These are phyloP conservation scores for Nakazawaea wickerhamii DNA, from an alignment of 805 yeast genomes.

Conservation along the genomic window DNA sequence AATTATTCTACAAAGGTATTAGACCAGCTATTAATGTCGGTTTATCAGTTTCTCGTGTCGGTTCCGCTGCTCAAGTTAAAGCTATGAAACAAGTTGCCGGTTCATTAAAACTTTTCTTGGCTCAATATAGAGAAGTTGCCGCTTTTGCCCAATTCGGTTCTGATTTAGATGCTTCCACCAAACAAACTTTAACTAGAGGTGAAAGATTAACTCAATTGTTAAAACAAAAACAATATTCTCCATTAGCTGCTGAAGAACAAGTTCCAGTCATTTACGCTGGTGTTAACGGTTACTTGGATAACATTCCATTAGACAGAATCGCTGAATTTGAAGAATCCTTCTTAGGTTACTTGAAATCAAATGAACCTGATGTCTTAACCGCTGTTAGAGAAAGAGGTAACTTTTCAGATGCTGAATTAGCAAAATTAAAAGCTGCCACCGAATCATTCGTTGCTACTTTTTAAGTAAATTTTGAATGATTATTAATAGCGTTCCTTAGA, in stretches of 20 bases:
- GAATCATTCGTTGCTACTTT: conserved; percentile 91
- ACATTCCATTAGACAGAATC: conserved; percentile 76
- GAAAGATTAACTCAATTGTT: conserved; percentile 99
- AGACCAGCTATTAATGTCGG: conserved; percentile 99
- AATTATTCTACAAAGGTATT: conserved; percentile 99
- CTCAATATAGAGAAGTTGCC: conserved; percentile 99
- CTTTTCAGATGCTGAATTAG: conserved; percentile 82
- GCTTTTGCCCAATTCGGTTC: conserved; percentile 99
- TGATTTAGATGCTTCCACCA: conserved; percentile 99
- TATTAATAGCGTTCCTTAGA: conserved; percentile 1
- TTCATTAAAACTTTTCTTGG: conserved; percentile 99
- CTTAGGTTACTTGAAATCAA: conserved; percentile 87
- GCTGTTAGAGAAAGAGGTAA: conserved; percentile 88
- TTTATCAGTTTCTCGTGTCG: conserved; percentile 99
- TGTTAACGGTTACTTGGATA: conserved; percentile 98
- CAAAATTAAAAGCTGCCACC: conserved; percentile 83
- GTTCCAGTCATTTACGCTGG: conserved; percentile 99
- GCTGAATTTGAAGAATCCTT: conserved; percentile 89
- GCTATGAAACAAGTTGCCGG: conserved; percentile 99
- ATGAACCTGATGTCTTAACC: conserved; percentile 76
- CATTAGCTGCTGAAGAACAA: conserved; percentile 98
- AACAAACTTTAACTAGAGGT: conserved; percentile 99
- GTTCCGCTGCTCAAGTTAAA: conserved; percentile 99
- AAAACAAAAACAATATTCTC: conserved; percentile 96
- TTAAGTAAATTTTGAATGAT: conserved; percentile 29